Evolutionary conservation across 1,284 basidiomycete genomes (phyloP), one percentile per base, ranked within the genome.

Genomic region (Malassezia slooffiae): DNA sequence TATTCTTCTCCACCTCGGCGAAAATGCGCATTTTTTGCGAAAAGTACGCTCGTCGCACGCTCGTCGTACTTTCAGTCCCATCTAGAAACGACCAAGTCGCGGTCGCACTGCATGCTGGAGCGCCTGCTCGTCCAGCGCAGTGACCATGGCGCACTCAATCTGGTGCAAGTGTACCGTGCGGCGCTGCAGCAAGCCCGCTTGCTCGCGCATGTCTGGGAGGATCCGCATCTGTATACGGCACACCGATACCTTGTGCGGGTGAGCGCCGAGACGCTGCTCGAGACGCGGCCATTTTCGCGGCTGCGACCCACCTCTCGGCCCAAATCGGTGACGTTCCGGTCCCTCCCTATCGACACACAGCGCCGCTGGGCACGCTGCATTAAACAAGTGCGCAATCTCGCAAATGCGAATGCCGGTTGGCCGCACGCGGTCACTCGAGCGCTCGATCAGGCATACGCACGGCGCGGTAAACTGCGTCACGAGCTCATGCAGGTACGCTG

Each of bases 391-490:
- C 19, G 29, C 6, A 36, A 47, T 26, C 41, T 52, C 2, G 36
- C 40, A 17, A 27, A 38, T 20, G 50, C 50, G 12, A 52, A 47
- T 19, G 41, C 38, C 4, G 50, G 50, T 9, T 52, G 44, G 44
- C 44, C 50, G 6, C 45, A 38, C 17, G 50, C 44, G 3, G 45
- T 47, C 4, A 9, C 7, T 11, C 50, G 50, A 21, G 50, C 50
- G 16, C 37, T 52, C 1, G 41, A 52, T 5, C 28, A 37, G 24
- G 44, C 40, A n/a, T 52, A 52, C 29, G 50, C 30, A 11, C 40
- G 50, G 12, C 41, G 44, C 21, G 50, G 50, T 4, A 11, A 21
- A 3, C n/a, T 43, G 10, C 37, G 44, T 10, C 36, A 42, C 20
- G 26, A 32, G 3, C 21, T 43, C n/a, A 22, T 52, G 4, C 28